Conservation (phyloP, 2,329 filamentous ascomycete species). For the Pseudogymnoascus sp. region DNA sequence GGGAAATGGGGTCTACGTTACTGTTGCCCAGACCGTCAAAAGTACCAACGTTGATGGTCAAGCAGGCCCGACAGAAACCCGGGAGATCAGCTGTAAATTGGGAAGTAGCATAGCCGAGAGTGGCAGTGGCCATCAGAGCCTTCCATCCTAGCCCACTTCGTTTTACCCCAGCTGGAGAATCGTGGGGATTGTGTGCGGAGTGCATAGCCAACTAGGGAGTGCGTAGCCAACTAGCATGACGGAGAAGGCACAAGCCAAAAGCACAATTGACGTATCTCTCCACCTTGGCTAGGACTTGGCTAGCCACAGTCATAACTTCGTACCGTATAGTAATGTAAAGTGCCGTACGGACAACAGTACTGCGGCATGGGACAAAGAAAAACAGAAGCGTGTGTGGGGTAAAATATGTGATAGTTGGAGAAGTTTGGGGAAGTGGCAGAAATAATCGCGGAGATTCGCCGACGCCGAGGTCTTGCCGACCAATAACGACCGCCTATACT, state of each 20-base stretch:
- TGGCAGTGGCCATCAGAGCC: neutral
- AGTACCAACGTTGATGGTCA: neutral
- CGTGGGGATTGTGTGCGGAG: neutral
- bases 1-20: neutral
- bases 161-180: neutral
- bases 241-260: neutral
- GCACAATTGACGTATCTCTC: neutral
- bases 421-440: neutral
- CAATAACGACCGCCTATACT: neutral
- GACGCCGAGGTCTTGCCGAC: neutral
- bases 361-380: neutral
- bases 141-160: neutral
- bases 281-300: neutral
- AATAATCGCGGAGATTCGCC: neutral
- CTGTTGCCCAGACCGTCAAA: neutral
- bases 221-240: neutral
- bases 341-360: neutral
- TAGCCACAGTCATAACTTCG: neutral
- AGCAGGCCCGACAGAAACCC: neutral
- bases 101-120: neutral
- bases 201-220: neutral
- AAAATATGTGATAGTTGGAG: neutral
- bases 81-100: neutral
- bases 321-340: neutral
- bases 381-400: neutral